phyloP scores from a whole-genome alignment of 73 alveolate genomes.

The Loxodes magnus region DNA sequence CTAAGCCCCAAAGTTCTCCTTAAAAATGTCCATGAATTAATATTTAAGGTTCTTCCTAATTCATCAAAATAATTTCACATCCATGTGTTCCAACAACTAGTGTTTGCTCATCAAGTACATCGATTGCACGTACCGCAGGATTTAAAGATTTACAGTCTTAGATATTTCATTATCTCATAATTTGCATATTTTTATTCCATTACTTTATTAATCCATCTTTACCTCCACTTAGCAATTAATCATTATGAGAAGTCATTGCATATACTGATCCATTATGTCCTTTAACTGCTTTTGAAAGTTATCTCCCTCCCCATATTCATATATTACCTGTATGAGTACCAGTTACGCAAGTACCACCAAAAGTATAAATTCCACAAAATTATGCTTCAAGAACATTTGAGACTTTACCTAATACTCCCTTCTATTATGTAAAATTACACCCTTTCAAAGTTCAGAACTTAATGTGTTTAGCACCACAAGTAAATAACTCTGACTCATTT shows the following conservation, averaged over 20 bases:
- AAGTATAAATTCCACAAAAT: constrained; percentile 8
- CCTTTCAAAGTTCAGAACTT: constrained; percentile 88
- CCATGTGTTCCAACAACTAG: constrained; percentile 30
- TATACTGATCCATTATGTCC: not conserved
- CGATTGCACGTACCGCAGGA: constrained; percentile 28
- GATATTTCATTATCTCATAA: not conserved
- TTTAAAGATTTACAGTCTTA: not conserved
- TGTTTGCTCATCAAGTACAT: constrained; percentile 72
- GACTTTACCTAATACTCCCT: constrained; percentile 67
- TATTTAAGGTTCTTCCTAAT: constrained; percentile 36
- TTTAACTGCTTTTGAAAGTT: not conserved
- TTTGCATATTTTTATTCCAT: not conserved
- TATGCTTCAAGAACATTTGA: constrained; percentile 11
- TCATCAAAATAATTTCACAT: constrained; percentile 13
- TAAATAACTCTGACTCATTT: constrained; percentile 77
- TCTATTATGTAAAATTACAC: constrained; percentile 58
- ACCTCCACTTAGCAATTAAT: not conserved
- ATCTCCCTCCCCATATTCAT: constrained; percentile 1
- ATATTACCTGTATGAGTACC: constrained; percentile 12
- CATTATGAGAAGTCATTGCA: not conserved
- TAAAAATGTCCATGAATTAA: constrained; percentile 77
- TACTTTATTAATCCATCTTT: not conserved
- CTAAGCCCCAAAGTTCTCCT: constrained; percentile 91
- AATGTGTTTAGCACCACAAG: constrained; percentile 87
- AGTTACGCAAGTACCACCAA: no score